Percentiles rank a stretch among this genome's conserved stretches.
phyloP scores from a whole-genome alignment of 2,329 filamentous ascomycete genomes.

The Capronia coronata region DNA sequence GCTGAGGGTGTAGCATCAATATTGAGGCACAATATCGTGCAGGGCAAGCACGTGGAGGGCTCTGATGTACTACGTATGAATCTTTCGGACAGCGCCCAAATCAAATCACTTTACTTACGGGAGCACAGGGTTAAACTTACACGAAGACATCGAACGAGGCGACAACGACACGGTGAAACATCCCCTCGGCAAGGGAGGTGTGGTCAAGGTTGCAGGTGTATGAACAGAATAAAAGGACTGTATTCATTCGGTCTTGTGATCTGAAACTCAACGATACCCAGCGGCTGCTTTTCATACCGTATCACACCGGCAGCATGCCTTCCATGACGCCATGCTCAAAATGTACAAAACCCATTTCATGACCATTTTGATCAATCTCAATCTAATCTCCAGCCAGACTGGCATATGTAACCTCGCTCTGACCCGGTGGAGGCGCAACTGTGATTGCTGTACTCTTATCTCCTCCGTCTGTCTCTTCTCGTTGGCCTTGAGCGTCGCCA shows the following conservation, averaged over 20 bases:
- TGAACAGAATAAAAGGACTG: slow-evolving; percentile 17
- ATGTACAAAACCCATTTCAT: slow-evolving; percentile 28
- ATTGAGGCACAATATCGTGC: slow-evolving; percentile 77
- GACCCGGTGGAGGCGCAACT: slow-evolving; percentile 72
- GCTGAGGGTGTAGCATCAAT: slow-evolving; percentile 78
- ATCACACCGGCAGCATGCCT: background rate
- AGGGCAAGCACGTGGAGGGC: slow-evolving; percentile 56
- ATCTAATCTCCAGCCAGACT: slow-evolving; percentile 77
- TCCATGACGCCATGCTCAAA: slow-evolving; percentile 30
- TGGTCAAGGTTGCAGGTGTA: slow-evolving; percentile 33
- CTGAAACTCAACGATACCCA: slow-evolving; percentile 17
- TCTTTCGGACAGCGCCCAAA: slow-evolving; percentile 10
- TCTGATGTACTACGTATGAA: slow-evolving; percentile 24
- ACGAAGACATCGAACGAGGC: slow-evolving; percentile 82
- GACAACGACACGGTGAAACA: slow-evolving; percentile 83
- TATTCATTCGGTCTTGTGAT: background rate
- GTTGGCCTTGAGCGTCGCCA: slow-evolving; percentile 34
- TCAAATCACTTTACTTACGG: background rate
- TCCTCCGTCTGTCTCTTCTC: slow-evolving; percentile 37
- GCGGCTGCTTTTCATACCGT: background rate
- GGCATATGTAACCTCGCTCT: slow-evolving; percentile 72
- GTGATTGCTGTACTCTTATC: slow-evolving; percentile 37
- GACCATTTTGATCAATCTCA: slow-evolving; percentile 36
- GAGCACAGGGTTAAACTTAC: slow-evolving; percentile 69
- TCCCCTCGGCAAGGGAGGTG: slow-evolving; percentile 22